phyloP scores from a whole-genome alignment of 108 stramenopile genomes.

The Asterionellopsis glacialis region DNA sequence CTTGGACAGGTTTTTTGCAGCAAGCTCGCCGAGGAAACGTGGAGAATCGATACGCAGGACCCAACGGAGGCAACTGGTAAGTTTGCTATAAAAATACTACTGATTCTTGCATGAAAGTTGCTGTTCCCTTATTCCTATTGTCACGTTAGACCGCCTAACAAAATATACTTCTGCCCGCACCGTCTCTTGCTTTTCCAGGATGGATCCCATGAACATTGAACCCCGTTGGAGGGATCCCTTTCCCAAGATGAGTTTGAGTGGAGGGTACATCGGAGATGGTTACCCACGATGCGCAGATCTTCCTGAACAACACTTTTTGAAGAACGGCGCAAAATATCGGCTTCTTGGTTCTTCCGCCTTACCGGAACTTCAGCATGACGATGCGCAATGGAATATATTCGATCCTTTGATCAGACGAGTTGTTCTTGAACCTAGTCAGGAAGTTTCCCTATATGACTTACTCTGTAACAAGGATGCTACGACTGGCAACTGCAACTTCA shows the following conservation, averaged over 20 bases:
- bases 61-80: no score
- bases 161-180: no score
- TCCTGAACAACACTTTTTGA: conserved; percentile 33
- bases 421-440: background rate
- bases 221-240: conserved; percentile 35
- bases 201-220: background rate
- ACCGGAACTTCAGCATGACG: background rate
- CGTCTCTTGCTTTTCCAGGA: background rate
- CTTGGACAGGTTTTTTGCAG: conserved; percentile 39
- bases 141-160: no score
- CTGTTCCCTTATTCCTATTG: no score
- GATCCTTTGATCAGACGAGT: background rate
- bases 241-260: conserved; percentile 31
- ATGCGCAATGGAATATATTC: background rate
- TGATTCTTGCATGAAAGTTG: no score
- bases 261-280: conserved; percentile 32
- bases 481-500: conserved; percentile 4
- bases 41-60: conserved; percentile 21
- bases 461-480: conserved; percentile 33
- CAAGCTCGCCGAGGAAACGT: conserved; percentile 23
- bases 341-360: conserved; percentile 22
- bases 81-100: no score
- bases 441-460: conserved; percentile 23
- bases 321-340: conserved; percentile 32
- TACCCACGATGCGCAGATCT: conserved; percentile 28